Percentiles rank a stretch among this genome's conserved stretches.
Evolutionary conservation across 1,284 basidiomycete species (phyloP).

Genomic region (Microbotryum silenes-acaulis): DNA sequence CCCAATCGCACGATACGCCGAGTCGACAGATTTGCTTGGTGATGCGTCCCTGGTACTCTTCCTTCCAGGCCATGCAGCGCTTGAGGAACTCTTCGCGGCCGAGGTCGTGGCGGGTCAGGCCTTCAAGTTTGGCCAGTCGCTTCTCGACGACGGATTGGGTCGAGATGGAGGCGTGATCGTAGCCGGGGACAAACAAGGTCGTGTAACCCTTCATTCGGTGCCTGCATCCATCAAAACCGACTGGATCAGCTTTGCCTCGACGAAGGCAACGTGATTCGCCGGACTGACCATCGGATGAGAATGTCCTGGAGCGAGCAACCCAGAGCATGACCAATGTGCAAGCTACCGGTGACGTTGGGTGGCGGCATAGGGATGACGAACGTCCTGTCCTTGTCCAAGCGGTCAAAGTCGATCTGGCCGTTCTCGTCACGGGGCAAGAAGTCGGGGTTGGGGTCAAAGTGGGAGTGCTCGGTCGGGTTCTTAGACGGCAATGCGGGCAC

Average conservation of each 20-base stretch:
- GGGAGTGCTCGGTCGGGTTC: slow-evolving; percentile 33
- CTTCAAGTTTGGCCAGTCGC: slow-evolving; percentile 73
- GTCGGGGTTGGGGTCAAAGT: slow-evolving; percentile 31
- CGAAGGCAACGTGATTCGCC: neutral
- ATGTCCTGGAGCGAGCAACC: slow-evolving; percentile 89
- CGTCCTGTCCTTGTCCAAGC: slow-evolving; percentile 37
- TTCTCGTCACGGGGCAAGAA: slow-evolving; percentile 45
- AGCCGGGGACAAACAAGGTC: slow-evolving; percentile 85
- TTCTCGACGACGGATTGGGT: slow-evolving; percentile 98
- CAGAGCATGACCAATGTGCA: slow-evolving; percentile 94
- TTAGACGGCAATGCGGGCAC: slow-evolving; percentile 54
- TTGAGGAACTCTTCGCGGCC: slow-evolving; percentile 88
- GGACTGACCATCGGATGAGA: slow-evolving; percentile 69
- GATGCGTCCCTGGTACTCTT: slow-evolving; percentile 91
- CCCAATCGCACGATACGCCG: slow-evolving; percentile 92
- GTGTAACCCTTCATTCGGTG: slow-evolving; percentile 94
- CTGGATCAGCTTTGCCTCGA: too few species aligned
- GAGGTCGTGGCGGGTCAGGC: slow-evolving; percentile 82
- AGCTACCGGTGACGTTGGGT: slow-evolving; percentile 94
- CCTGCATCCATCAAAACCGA: slow-evolving; percentile 46
- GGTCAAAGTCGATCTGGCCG: slow-evolving; percentile 44
- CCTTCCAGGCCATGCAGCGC: slow-evolving; percentile 94
- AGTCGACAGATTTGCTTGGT: slow-evolving; percentile 81
- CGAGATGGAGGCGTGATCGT: slow-evolving; percentile 97
- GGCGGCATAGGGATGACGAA: slow-evolving; percentile 91